phyloP scores from a whole-genome alignment of 768 basidiomycete genomes.

The Panaeolus cyanescens region DNA sequence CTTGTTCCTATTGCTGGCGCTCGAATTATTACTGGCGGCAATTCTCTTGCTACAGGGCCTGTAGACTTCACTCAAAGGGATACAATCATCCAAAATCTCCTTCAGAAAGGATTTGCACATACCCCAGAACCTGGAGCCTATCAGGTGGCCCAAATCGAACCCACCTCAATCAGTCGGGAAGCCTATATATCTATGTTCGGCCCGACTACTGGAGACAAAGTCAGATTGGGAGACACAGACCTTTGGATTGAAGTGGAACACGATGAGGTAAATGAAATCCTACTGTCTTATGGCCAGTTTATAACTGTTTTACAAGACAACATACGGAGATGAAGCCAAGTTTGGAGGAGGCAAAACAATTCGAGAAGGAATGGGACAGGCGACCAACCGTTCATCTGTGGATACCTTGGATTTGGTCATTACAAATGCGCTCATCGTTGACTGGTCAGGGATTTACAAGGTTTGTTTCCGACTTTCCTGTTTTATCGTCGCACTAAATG shows the following conservation, averaged over 20 bases:
- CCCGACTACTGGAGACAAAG: slow-evolving; percentile 87
- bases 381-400: slow-evolving; percentile 63
- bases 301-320: slow-evolving; percentile 47
- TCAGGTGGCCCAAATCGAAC: slow-evolving; percentile 38
- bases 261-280: slow-evolving; percentile 58
- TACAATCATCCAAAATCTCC: slow-evolving; percentile 45
- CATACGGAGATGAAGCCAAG: slow-evolving; percentile 96
- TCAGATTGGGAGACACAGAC: slow-evolving; percentile 85
- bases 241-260: slow-evolving; percentile 93
- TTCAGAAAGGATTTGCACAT: slow-evolving; percentile 72
- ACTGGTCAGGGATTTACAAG: slow-evolving; percentile 97
- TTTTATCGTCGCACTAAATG: background rate
- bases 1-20: slow-evolving; percentile 79
- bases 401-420: slow-evolving; percentile 90
- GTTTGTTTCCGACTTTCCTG: slow-evolving; percentile 33
- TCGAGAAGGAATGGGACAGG: slow-evolving; percentile 97
- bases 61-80: slow-evolving; percentile 47
- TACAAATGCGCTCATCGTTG: slow-evolving; percentile 92
- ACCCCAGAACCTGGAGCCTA: slow-evolving; percentile 63
- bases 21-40: slow-evolving; percentile 77
- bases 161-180: slow-evolving; percentile 64
- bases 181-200: slow-evolving; percentile 94
- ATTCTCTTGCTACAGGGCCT: slow-evolving; percentile 62
- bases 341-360: slow-evolving; percentile 93
- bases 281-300: background rate